These are phyloP conservation scores for Leishmania tarentolae DNA, from an alignment of 208 protist genomes.

Conservation along the genomic window DNA sequence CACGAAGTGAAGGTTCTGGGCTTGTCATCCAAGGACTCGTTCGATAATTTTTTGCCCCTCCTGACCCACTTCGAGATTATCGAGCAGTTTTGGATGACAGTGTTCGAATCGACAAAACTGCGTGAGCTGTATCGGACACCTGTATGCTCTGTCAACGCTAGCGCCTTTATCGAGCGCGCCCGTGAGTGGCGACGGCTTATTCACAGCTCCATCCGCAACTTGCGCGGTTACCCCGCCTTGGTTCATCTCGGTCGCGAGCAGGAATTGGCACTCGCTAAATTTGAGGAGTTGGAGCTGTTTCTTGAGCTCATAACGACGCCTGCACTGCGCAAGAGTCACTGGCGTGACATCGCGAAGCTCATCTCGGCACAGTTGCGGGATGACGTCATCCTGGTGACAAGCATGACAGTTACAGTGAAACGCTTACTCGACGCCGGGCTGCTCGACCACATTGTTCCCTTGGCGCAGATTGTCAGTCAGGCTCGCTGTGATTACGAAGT, in stretches of 20 bases:
- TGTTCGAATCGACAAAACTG: conserved; percentile 66
- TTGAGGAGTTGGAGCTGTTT: conserved; percentile 75
- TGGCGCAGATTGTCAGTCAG: conserved; percentile 65
- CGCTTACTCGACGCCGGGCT: conserved; percentile 72
- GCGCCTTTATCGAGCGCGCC: conserved; percentile 72
- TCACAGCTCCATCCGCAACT: conserved; percentile 65
- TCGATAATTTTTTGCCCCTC: conserved; percentile 66
- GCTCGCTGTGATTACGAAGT: conserved; percentile 78
- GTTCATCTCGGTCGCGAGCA: conserved; percentile 80
- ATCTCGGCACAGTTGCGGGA: conserved; percentile 53
- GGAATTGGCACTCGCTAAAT: conserved; percentile 73
- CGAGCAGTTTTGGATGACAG: conserved; percentile 80
- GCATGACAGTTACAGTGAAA: conserved; percentile 61
- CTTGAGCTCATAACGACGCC: conserved; percentile 73
- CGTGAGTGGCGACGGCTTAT: conserved; percentile 79
- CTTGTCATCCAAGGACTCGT: conserved; percentile 42
- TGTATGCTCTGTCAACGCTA: conserved; percentile 53
- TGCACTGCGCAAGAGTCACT: conserved; percentile 85
- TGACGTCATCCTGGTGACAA: conserved; percentile 46
- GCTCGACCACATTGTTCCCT: conserved; percentile 49
- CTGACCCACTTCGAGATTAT: conserved; percentile 78
- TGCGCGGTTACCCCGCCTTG: conserved; percentile 71
- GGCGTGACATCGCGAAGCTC: conserved; percentile 83
- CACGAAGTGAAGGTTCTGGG: conserved; percentile 61
- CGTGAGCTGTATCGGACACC: conserved; percentile 76